Base-by-base conservation (phyloP, 169 alveolate species). In the Eimeria praecox region DNA sequence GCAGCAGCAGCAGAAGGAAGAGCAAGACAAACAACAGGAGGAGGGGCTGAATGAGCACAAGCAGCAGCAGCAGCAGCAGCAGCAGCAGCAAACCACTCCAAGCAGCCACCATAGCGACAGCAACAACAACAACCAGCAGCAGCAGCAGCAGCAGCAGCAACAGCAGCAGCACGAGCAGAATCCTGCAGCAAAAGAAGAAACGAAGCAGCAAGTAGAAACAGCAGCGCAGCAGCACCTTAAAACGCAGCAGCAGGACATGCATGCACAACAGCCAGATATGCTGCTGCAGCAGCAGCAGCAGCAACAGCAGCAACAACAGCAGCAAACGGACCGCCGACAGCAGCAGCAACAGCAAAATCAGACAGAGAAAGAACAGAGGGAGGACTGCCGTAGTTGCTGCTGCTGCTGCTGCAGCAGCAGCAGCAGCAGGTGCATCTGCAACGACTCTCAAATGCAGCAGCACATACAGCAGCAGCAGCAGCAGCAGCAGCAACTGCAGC, bases 401-500 rank as follows among this genome's bases (percentile, higher is more conserved):
- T 10, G 52, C 82, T 14, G 49, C 82, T n/a, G 82, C 82, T n/a
- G 82, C 82, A 71, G 52, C 82, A 3, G 40, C 87, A 16, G 40
- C 90, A 49, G 73, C 90, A 82, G 90, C 73, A 49, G 46, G 49
- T 35, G 52, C 85, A 33, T 38, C 3, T 38, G 22, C 66, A 30
- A 8, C 52, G 24, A 38, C 42, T 2, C 10, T 12, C 46, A 71
- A 30, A 30, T 10, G 24, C 82, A 38, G 46, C 49, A 71, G 85
- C 56, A 49, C 5, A 12, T 49, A 12, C 56, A 8, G 56, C 56
- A 49, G 52, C 85, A 73, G 52, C 54, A 44, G 38, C 24, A 27
- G 73, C 73, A 82, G 66, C 66, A 82, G 71, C 90, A 82, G 73
- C 66, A 82, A 62, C 69, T 44, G 90, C 71, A 82, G 90, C 64